Base-by-base conservation (phyloP, 306 rosid genomes). In the Casuarina equisetifolia region DNA sequence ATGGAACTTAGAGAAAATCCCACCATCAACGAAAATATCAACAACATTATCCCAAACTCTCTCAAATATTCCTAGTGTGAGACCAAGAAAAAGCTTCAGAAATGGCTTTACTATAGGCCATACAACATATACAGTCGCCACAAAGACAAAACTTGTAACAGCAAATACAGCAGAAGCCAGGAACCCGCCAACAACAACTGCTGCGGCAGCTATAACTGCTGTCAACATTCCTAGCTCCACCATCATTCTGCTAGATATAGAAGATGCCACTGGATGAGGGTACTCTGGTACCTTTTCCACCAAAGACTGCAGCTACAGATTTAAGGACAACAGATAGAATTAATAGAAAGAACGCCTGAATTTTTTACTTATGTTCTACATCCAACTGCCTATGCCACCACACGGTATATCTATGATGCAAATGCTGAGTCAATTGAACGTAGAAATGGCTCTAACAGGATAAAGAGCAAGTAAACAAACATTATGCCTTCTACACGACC, bases 221-320 rank as follows among this genome's bases (percentile, higher is more conserved):
- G 99, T 88, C 81, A 91, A 86, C 74, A 80, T 68, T 54, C 83
- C 91, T 59, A 95, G 94, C 88, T 95, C 99, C 73, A 88, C 90
- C 91, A 89, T 79, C 86, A 95, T 81, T 95, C 97, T 92, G 84
- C 99, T 87, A 52, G 99, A 95, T 81, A 95, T 87, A 72, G 93
- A 90, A 82, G 94, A 86, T 12, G 97, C 97, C 80, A 87, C 92
- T 0, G 99, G 97, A 88, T 92, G 88, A 81, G 99, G 99, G 85
- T 86, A 88, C 55, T 85, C 88, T 2, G 94, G 90, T 78, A 83
- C 50, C 73, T 84, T 92, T 69, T 93, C 97, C 79, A 92, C 88
- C 90, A 86, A 91, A 79, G 92, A 86, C 99, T 95, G 90, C 87
- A 86, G 69, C 80, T 70, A n/a, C 48, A 73, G 79, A 70, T 48